A percentile compares a stretch with the other conserved stretches of the same genome.
phyloP scores from a whole-genome alignment of 352 stramenopile species.

The Nothophytophthora sp. region DNA sequence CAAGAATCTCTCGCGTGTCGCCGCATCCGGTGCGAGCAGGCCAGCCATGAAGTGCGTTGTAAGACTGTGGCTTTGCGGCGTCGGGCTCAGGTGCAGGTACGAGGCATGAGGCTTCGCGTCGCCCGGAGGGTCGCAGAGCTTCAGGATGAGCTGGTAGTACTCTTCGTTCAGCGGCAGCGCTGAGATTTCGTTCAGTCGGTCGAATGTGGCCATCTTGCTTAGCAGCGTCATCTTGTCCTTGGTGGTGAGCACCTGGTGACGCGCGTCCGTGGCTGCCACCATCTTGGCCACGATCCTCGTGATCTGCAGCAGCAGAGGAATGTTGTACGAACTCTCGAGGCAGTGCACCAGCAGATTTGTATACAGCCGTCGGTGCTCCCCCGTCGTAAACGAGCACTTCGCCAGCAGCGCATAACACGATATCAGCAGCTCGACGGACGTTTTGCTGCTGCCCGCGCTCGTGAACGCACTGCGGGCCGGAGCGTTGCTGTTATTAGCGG shows the following conservation, averaged over 20 bases:
- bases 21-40: conserved; percentile 69
- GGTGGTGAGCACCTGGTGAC: conserved; percentile 68
- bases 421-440: conserved; percentile 81
- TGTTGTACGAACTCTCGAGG: conserved; percentile 84
- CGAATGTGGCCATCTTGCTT: conserved; percentile 86
- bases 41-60: conserved; percentile 82
- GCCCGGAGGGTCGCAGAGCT: conserved; percentile 60
- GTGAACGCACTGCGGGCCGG: conserved; percentile 20
- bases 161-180: conserved; percentile 78
- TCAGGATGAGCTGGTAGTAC: conserved; percentile 80
- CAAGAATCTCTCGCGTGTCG: conserved; percentile 74
- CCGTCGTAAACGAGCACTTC: conserved; percentile 75
- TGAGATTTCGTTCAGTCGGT: conserved; percentile 85
- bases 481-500: conserved; percentile 16
- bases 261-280: conserved; percentile 46
- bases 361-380: conserved; percentile 78
- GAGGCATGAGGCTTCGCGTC: conserved; percentile 56
- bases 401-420: conserved; percentile 78
- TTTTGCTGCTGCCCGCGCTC: conserved; percentile 36
- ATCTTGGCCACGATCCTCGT: conserved; percentile 78
- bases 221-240: conserved; percentile 91
- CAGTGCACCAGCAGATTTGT: conserved; percentile 85
- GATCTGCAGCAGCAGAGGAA: conserved; percentile 81
- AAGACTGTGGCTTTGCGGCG: conserved; percentile 59
- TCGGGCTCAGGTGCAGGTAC: conserved; percentile 72